Evolutionary conservation across 306 rosid genomes (phyloP).

Genomic region (Glycine tomentella): DNA sequence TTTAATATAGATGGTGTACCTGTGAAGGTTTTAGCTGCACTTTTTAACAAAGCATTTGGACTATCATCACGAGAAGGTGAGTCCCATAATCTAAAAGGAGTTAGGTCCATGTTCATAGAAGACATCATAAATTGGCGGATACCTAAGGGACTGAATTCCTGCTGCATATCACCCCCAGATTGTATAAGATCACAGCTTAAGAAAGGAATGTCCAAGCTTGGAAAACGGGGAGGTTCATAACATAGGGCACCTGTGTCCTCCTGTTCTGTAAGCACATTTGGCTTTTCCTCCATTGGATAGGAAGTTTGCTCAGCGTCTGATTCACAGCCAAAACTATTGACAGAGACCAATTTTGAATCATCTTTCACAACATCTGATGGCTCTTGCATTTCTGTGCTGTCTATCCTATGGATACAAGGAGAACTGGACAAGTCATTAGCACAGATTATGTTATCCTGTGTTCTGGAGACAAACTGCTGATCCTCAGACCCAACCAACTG

Average conservation of each 20-base stretch:
- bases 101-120: slow-evolving; percentile 85
- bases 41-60: slow-evolving; percentile 83
- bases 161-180: slow-evolving; percentile 83
- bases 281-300: slow-evolving; percentile 52
- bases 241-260: slow-evolving; percentile 76
- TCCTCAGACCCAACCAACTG: slow-evolving; percentile 61
- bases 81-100: slow-evolving; percentile 94
- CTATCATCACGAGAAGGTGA: slow-evolving; percentile 77
- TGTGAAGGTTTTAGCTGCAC: slow-evolving; percentile 91
- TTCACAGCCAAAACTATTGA: slow-evolving; percentile 65
- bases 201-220: slow-evolving; percentile 91
- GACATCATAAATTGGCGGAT: slow-evolving; percentile 95
- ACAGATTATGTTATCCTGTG: slow-evolving; percentile 58
- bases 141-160: slow-evolving; percentile 98
- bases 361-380: slow-evolving; percentile 57
- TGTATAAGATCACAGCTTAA: slow-evolving; percentile 95
- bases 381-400: slow-evolving; percentile 54
- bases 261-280: slow-evolving; percentile 54
- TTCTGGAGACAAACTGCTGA: slow-evolving; percentile 62
- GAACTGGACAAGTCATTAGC: slow-evolving; percentile 63
- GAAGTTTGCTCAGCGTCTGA: slow-evolving; percentile 56
- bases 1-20: slow-evolving; percentile 91
- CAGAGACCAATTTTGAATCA: slow-evolving; percentile 70
- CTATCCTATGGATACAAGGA: slow-evolving; percentile 54
- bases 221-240: slow-evolving; percentile 97